Base-by-base conservation (phyloP, 306 rosid species). In the Cucurbita moschata region DNA sequence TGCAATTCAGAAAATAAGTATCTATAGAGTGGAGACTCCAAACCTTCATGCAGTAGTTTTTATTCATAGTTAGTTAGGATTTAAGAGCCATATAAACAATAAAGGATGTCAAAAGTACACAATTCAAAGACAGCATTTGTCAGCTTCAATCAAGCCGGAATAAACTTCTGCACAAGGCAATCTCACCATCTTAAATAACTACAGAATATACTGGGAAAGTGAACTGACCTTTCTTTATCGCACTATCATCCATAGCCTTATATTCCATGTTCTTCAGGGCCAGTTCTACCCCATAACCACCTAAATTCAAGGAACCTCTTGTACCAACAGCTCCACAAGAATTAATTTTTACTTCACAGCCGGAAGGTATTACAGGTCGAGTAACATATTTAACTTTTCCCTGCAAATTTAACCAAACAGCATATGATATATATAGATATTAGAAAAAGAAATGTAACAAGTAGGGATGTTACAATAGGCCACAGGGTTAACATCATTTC, bases 221-320 rank as follows among this genome's bases (percentile, higher is more conserved):
- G 37, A 72, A 54, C 58, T 74, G 80, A 95, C 99, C 99, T 91
- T 94, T 91, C 86, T 84, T 91, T 68, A 91, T 75, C 8, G 84
- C 62, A 78, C 96, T 86, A 76, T 95, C 97, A 73, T 95, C 96
- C 89, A 94, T 89, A 76, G 99, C 96, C 82, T 91, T 95, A 64
- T 95, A 91, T 79, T 95, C 99, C 99, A 95, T 91, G 75, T 95
- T 95, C 96, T 95, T 95, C 74, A 95, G 81, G 68, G 91, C 97
- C 81, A 95, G 97, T 81, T 91, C 97, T 51, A 95, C 97, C 4
- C 99, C 99, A 78, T 89, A 95, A 75, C 99, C 97, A 77, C 99
- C 99, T 87, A 95, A 86, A 85, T 95, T 91, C 75, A 95, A 78
- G 8, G 96, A 77, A 79, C 81, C 84, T 54, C 85, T 81, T 63